Evolutionary conservation across 192 early-diverging fungal species (phyloP), one percentile per base, ranked within the genome.

Genomic region (Coemansia asiatica): DNA sequence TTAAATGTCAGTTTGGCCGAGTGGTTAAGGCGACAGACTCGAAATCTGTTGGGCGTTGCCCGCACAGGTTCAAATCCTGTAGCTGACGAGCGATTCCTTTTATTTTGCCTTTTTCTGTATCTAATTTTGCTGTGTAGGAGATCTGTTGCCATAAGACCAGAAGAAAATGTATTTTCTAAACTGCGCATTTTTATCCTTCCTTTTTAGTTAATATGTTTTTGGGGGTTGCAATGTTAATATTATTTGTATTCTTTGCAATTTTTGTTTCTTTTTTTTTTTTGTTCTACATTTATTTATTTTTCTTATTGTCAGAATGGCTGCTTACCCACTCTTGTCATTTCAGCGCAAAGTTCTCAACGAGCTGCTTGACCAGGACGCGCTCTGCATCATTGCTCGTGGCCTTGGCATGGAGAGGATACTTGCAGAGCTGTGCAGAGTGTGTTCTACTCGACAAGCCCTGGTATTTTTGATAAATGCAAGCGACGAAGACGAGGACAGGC

Each of bases 381-480:
- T 98, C 9, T 82, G 95, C 36, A 86, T 98, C 12, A 67, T 90
- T 26, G 87, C 91, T 0, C 82, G 85, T 16, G 95, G 95, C 0
- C 85, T 98, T 0, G 93, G 94, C 1, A 74, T 95, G 35, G 69
- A 82, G 9, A 76, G 73, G 7, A 85, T 96, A 21, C 82, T 95
- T 21, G 87, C 86, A 1, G 76, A 87, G 48, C 85, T 98, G 18
- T 60, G 92, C 0, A 84, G 88, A 64, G 81, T 91, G 26, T 87
- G 93, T 64, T 83, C 87, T 0, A 83, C 87, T 4, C 84, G 86
- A 15, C 81, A 85, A 13, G 86, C 85, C 36, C 83, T 98, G 2
- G 92, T 98, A 8, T 69, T 98, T 12, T 69, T 96, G 4, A 54
- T 98, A 19, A 91, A 95, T 74, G 85, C 89, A 19, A 84, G 79